These are phyloP conservation scores for Nymphaea thermarum DNA, from an alignment of 164 flowering plant genomes.

Conservation along the genomic window DNA sequence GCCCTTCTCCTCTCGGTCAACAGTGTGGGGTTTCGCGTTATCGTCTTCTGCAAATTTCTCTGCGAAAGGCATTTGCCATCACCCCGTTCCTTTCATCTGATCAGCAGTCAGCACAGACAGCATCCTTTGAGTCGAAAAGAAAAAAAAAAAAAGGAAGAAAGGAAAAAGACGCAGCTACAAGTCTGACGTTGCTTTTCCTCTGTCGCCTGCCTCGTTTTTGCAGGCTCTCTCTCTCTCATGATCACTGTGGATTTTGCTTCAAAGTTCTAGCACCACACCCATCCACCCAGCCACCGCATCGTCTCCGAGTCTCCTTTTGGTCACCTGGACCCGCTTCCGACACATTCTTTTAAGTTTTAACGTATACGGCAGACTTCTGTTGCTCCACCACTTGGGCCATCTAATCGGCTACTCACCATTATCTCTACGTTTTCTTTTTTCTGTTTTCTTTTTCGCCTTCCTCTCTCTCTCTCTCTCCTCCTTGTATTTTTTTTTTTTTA, in stretches of 20 bases:
- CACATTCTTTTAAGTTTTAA: not conserved
- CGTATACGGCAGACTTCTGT: not conserved
- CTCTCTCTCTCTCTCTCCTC: too few relatives aligned
- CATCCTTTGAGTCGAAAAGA: not conserved
- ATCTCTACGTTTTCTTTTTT: too few relatives aligned
- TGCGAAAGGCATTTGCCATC: not conserved
- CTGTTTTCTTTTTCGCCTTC: too few relatives aligned
- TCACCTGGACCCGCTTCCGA: not conserved
- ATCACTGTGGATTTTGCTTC: not conserved
- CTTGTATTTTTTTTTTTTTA: too few relatives aligned
- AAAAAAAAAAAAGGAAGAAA: too few relatives aligned
- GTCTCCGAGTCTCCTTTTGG: not conserved
- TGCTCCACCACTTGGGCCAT: not conserved
- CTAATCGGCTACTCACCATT: too few relatives aligned
- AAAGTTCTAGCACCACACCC: not conserved
- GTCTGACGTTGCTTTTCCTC: not conserved
- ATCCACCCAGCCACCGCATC: not conserved
- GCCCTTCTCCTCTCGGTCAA: too few relatives aligned
- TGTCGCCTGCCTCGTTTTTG: not conserved
- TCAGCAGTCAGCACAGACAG: not conserved
- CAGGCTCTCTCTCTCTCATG: not conserved
- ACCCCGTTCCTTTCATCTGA: not conserved
- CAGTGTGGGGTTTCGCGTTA: not conserved
- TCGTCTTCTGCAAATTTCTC: not conserved
- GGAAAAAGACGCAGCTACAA: not conserved